Evolutionary conservation across 768 basidiomycete species (phyloP).

Genomic region (Auricularia auricula-judae): DNA sequence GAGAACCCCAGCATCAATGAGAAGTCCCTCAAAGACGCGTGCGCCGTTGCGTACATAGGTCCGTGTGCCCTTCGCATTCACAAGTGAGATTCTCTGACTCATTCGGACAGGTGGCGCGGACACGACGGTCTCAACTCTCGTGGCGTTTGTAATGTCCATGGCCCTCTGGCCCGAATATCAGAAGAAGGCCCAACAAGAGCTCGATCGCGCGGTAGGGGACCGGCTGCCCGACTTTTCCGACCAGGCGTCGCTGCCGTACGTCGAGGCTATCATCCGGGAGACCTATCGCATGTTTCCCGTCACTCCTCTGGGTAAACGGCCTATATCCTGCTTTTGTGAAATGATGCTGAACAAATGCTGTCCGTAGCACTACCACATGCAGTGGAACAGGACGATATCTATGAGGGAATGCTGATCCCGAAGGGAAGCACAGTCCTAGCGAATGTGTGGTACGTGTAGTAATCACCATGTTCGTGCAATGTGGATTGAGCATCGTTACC

Average conservation of each 20-base stretch:
- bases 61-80: conserved; percentile 5
- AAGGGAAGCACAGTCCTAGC: conserved; percentile 3
- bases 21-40: conserved; percentile 10
- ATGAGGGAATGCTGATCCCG: conserved; percentile 8
- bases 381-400: conserved; percentile 6
- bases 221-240: conserved; percentile 28
- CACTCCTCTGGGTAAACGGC: conserved; percentile 11
- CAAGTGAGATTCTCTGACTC: not conserved
- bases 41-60: conserved; percentile 19
- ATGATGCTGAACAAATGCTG: not conserved
- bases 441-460: conserved; percentile 1
- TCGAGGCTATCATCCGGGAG: conserved; percentile 26
- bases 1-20: not conserved
- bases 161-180: conserved; percentile 26
- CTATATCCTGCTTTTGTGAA: not conserved
- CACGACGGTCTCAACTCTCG: conserved; percentile 22
- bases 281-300: conserved; percentile 16
- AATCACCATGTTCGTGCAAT: not conserved
- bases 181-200: conserved; percentile 27
- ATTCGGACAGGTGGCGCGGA: conserved; percentile 3
- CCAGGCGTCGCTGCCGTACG: conserved; percentile 22
- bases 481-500: not conserved
- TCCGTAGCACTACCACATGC: not conserved
- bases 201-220: conserved; percentile 27
- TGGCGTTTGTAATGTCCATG: conserved; percentile 29